phyloP scores from a whole-genome alignment of 257 asterid genomes.

The Lithospermum erythrorhizon region DNA sequence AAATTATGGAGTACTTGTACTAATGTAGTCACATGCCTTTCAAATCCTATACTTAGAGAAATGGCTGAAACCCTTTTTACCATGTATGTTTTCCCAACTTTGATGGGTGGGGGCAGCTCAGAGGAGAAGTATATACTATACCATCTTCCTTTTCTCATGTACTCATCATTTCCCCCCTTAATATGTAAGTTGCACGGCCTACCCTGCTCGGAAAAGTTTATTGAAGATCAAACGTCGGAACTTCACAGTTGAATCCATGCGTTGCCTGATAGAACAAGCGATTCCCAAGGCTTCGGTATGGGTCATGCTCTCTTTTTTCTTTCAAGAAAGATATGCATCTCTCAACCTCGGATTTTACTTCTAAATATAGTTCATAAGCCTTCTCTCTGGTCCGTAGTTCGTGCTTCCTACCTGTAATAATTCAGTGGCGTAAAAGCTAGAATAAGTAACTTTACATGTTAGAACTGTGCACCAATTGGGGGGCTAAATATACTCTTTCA shows the following conservation, averaged over 20 bases:
- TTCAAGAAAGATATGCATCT: constrained; percentile 45
- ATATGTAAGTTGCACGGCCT: not conserved
- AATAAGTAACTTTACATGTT: not conserved
- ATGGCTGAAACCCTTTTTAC: no score
- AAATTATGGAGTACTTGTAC: no score
- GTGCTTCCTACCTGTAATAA: constrained; percentile 45
- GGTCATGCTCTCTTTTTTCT: constrained; percentile 63
- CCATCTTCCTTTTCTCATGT: not conserved
- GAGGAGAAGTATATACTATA: not conserved
- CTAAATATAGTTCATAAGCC: constrained; percentile 48
- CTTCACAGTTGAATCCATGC: constrained; percentile 55
- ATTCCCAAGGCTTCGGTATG: constrained; percentile 47
- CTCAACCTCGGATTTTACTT: constrained; percentile 69
- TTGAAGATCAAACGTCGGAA: constrained; percentile 60
- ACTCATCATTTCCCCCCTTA: not conserved
- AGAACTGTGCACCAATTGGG: not conserved
- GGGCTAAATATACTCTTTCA: not conserved
- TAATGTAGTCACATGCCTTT: no score
- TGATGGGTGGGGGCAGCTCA: not conserved
- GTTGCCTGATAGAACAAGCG: constrained; percentile 51
- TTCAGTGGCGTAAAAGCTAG: not conserved
- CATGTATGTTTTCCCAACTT: no score
- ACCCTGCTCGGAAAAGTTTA: not conserved
- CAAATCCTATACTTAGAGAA: no score
- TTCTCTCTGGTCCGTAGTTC: constrained; percentile 56